A percentile compares a stretch with the other conserved stretches of the same genome.
Conservation (phyloP, 176 grass and related monocot genomes). For the Eremochloa ophiuroides region DNA sequence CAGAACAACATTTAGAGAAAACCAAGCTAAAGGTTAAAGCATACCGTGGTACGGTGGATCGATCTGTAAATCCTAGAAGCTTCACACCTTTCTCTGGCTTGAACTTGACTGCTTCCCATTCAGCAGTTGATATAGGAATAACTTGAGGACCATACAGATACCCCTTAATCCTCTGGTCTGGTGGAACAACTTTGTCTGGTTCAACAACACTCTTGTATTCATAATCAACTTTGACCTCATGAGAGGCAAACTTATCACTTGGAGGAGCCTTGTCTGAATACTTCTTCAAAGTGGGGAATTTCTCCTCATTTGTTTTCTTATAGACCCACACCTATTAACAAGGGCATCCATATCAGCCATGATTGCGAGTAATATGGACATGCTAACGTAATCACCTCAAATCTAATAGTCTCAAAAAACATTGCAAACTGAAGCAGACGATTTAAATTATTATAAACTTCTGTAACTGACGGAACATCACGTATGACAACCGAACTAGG, state of each 20-base stretch:
- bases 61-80: conserved; percentile 88
- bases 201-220: conserved; percentile 80
- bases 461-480: not conserved
- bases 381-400: conserved; percentile 3
- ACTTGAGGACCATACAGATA: conserved; percentile 98
- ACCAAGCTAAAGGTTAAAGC: not conserved
- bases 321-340: conserved; percentile 91
- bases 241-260: conserved; percentile 70
- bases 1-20: conserved; percentile 11
- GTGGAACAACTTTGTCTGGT: conserved; percentile 76
- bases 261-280: conserved; percentile 80
- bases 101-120: conserved; percentile 82
- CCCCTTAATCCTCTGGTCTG: conserved; percentile 95
- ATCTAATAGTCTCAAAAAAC: not conserved
- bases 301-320: conserved; percentile 96
- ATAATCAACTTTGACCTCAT: conserved; percentile 91
- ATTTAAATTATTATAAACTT: not conserved
- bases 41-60: conserved; percentile 67
- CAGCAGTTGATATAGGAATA: conserved; percentile 76
- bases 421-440: conserved; percentile 10
- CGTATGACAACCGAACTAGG: not conserved
- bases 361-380: not conserved
- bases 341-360: conserved; percentile 6
- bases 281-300: conserved; percentile 85
- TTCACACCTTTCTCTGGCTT: conserved; percentile 93